Evolutionary conservation across 2,329 filamentous ascomycete genomes (phyloP).

Genomic region (Hypoxylon sp.): DNA sequence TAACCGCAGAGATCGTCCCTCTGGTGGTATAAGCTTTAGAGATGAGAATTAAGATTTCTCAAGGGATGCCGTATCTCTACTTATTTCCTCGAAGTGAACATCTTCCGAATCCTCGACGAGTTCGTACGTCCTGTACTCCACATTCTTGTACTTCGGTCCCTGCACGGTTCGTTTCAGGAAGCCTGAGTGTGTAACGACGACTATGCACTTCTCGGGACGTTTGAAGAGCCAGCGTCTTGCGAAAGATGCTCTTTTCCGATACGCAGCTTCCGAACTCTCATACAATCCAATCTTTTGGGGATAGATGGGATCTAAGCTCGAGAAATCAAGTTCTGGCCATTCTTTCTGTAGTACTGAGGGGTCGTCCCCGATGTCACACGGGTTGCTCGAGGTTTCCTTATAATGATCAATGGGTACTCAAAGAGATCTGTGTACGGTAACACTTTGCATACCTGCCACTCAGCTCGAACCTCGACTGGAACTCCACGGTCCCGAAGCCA

Average conservation of each 20-base stretch:
- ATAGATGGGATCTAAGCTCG: conserved; percentile 48
- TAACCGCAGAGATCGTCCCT: not conserved
- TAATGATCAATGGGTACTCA: conserved; percentile 10
- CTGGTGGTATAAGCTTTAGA: not conserved
- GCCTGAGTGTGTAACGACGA: conserved; percentile 51
- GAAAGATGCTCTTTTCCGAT: conserved; percentile 44
- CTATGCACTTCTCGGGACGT: conserved; percentile 47
- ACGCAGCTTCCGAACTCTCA: conserved; percentile 46
- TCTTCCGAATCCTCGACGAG: conserved; percentile 36
- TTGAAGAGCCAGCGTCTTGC: conserved; percentile 48
- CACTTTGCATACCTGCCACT: conserved; percentile 50
- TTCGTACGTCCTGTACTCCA: conserved; percentile 48
- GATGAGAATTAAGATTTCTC: conserved; percentile 7
- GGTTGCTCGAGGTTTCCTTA: conserved; percentile 50
- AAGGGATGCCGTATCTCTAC: conserved; percentile 9
- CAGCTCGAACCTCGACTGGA: conserved; percentile 48
- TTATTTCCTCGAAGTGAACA: conserved; percentile 38
- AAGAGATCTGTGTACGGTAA: not conserved
- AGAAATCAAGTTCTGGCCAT: conserved; percentile 51
- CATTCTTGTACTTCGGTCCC: conserved; percentile 47
- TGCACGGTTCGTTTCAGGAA: conserved; percentile 47
- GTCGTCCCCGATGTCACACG: conserved; percentile 49
- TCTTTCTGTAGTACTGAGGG: conserved; percentile 41
- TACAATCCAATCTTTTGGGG: conserved; percentile 51
- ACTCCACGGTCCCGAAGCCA: conserved; percentile 48